phyloP scores from a whole-genome alignment of 2,329 filamentous ascomycete genomes.

The Leptographium flavum region DNA sequence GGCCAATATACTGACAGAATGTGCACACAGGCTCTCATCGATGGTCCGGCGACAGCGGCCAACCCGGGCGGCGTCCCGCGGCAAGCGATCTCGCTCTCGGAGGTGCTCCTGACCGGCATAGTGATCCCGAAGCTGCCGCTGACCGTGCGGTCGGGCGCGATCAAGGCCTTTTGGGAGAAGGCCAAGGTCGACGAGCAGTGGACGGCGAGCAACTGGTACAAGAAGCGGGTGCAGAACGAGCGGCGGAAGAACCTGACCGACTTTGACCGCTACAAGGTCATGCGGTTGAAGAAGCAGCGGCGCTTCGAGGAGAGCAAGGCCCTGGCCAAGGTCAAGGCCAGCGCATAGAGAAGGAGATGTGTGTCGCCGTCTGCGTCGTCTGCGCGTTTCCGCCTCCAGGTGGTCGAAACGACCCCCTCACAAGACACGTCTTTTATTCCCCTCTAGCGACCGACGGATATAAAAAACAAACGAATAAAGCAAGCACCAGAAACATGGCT shows the following conservation, averaged over 20 bases:
- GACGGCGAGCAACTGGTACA: conserved; percentile 81
- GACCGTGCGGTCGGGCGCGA: conserved; percentile 63
- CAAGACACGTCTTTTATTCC: neutral
- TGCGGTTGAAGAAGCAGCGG: conserved; percentile 98
- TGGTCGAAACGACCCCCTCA: neutral
- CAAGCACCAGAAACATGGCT: neutral
- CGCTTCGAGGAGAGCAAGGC: conserved; percentile 97
- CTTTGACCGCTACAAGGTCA: conserved; percentile 99
- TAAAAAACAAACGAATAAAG: neutral
- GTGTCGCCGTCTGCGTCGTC: too few species aligned
- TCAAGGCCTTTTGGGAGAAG: conserved; percentile 86
- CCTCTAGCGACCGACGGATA: neutral
- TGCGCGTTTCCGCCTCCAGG: too few species aligned
- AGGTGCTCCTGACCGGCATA: conserved; percentile 80
- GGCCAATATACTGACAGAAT: conserved; percentile 2
- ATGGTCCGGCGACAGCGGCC: conserved; percentile 76
- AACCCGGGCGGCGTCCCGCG: conserved; percentile 63
- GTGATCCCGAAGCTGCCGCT: conserved; percentile 77
- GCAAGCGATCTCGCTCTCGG: conserved; percentile 69
- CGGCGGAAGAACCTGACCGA: conserved; percentile 86
- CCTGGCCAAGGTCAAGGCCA: conserved; percentile 79
- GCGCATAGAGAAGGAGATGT: conserved; percentile 40
- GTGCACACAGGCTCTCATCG: conserved; percentile 66
- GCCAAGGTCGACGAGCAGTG: conserved; percentile 86
- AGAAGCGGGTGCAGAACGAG: conserved; percentile 76